Evolutionary conservation across 2,329 filamentous ascomycete species (phyloP), one percentile per base, ranked within the genome.

Genomic region (Arthrobotrys iridis): DNA sequence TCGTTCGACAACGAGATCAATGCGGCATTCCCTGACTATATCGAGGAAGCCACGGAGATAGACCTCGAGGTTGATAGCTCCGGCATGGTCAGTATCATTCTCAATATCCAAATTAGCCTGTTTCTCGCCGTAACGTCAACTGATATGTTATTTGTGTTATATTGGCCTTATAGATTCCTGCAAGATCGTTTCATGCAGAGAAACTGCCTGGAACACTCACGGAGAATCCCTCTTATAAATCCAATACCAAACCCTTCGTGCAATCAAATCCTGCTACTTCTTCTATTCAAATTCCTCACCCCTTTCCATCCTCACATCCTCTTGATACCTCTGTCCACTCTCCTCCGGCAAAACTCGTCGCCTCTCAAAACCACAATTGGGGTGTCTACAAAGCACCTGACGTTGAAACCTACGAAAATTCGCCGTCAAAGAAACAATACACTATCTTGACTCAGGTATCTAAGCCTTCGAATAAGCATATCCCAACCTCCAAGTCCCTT

Each of bases 361-460:
- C 37, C 24, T 20, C 62, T 1, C 62, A 63, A n/a, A 75, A 75
- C 18, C 24, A 37, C n/a, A 75, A 75, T 24, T 75, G 71, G 71
- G 71, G 71, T 4, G 33, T 26, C 7, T 75, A 67, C 22, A 43
- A 26, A 1, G 13, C 71, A 26, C 46, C 63, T 11, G 65, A 70
- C 18, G 10, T 70, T 43, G 50, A 59, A 3, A 37, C 30, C 11
- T n/a, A 15, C 7, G 10, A 28, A 41, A 28, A 28, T 3, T 26
- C 52, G 22, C 20, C 40, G 10, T 28, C 22, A 15, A 11, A 28
- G 26, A 26, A 7, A 35, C 50, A n/a, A n/a, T n/a, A n/a, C n/a
- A n/a, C 28, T 22, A 55, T 4, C 8, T 37, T 22, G 3, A 24
- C 7, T 35, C 50, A 55, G 50, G 50, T 55, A 55, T 30, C 50